Conservation (phyloP, 495 filamentous ascomycete genomes). For the Penicillium waksmanii region DNA sequence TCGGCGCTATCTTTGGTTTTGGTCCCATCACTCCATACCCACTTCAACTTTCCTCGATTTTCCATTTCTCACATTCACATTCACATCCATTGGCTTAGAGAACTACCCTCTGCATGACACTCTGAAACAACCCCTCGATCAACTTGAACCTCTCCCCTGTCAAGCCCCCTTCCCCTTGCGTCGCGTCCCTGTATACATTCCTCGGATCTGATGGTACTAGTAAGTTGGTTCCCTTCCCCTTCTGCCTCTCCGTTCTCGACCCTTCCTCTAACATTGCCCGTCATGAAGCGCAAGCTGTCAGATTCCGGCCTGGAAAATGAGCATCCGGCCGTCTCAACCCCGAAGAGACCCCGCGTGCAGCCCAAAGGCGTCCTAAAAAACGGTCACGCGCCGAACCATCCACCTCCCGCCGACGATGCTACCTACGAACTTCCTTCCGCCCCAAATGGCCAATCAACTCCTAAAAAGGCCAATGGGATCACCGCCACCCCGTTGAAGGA, state of each 20-base stretch:
- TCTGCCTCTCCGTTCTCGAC: slow-evolving; percentile 19
- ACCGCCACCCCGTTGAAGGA: slow-evolving; percentile 43
- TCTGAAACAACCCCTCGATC: slow-evolving; percentile 13
- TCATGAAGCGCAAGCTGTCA: slow-evolving; percentile 53
- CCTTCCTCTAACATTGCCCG: slow-evolving; percentile 25
- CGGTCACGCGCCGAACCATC: slow-evolving; percentile 25
- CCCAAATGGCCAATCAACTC: slow-evolving; percentile 39
- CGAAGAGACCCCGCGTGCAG: slow-evolving; percentile 42
- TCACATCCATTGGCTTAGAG: background rate
- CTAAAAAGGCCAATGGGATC: slow-evolving; percentile 39
- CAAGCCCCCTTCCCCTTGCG: slow-evolving; percentile 29
- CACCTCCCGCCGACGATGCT: slow-evolving; percentile 25
- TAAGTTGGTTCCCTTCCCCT: slow-evolving; percentile 26
- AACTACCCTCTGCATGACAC: slow-evolving; percentile 3
- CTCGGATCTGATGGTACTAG: slow-evolving; percentile 44
- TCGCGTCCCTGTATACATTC: slow-evolving; percentile 35
- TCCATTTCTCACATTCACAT: background rate
- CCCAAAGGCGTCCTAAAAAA: slow-evolving; percentile 34
- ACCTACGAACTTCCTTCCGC: slow-evolving; percentile 34
- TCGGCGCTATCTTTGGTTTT: too few species aligned
- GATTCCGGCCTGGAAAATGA: slow-evolving; percentile 43
- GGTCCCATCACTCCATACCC: background rate
- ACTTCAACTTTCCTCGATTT: background rate
- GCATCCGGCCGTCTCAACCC: slow-evolving; percentile 43
- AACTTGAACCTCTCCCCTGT: slow-evolving; percentile 6